A percentile compares a stretch with the other conserved stretches of the same genome.
These are phyloP conservation scores for Phialophora verrucosa DNA, from an alignment of 2,329 filamentous ascomycete species.

Conservation along the genomic window DNA sequence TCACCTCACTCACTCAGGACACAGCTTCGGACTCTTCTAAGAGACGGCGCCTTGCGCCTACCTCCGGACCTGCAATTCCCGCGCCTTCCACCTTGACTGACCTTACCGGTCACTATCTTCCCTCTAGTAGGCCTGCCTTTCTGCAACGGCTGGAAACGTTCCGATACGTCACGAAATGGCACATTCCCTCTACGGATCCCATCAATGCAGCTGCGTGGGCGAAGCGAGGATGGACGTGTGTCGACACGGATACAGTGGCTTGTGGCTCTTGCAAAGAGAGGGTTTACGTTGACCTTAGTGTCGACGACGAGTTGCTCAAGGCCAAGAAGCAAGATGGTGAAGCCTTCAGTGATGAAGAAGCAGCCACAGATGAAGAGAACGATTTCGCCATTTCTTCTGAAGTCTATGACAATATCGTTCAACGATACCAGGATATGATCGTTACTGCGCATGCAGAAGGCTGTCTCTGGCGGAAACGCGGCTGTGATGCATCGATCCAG, in stretches of 20 bases:
- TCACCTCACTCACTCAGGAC: conserved; percentile 25
- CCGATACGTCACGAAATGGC: conserved; percentile 86
- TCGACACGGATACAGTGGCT: conserved; percentile 79
- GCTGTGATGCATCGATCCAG: conserved; percentile 80
- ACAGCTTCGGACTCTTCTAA: conserved; percentile 36
- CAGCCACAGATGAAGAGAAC: conserved; percentile 47
- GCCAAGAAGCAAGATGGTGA: conserved; percentile 33
- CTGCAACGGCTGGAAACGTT: conserved; percentile 83
- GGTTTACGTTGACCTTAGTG: conserved; percentile 77
- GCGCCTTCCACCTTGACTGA: conserved; percentile 44
- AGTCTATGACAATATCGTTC: conserved; percentile 69
- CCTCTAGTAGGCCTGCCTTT: conserved; percentile 82
- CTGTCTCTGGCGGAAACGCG: conserved; percentile 84
- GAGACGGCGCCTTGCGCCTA: conserved; percentile 36
- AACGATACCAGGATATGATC: conserved; percentile 76
- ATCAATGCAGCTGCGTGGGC: conserved; percentile 95
- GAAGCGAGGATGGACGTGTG: conserved; percentile 88
- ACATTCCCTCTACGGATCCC: conserved; percentile 80
- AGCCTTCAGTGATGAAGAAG: conserved; percentile 47
- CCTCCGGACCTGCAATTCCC: conserved; percentile 36
- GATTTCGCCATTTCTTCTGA: conserved; percentile 35
- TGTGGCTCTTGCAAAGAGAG: conserved; percentile 87
- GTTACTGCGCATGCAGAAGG: conserved; percentile 75
- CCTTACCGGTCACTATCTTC: conserved; percentile 73
- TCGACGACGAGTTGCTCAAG: conserved; percentile 47